These are phyloP conservation scores for Priceomyces medius DNA, from an alignment of 805 yeast species.

Conservation along the genomic window DNA sequence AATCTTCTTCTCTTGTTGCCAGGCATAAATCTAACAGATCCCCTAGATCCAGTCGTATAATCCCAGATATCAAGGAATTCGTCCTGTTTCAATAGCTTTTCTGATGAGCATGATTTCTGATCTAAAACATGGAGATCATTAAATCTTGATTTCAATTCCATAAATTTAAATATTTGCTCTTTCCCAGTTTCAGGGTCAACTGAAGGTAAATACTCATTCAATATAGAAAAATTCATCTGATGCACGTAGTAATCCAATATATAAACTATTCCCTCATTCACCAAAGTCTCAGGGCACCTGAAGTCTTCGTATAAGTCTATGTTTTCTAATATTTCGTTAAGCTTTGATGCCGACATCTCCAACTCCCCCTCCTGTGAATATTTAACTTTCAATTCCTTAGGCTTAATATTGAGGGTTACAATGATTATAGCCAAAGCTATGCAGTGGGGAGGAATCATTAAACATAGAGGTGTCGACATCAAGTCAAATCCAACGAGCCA, in stretches of 20 bases:
- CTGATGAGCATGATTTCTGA: conserved; percentile 26
- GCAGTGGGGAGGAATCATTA: conserved; percentile 73
- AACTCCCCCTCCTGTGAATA: conserved; percentile 17
- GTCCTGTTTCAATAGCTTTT: conserved; percentile 39
- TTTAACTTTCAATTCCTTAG: conserved; percentile 25
- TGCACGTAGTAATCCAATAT: conserved; percentile 62
- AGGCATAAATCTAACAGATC: conserved; percentile 52
- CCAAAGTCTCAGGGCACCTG: conserved; percentile 42
- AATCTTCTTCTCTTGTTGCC: conserved; percentile 49
- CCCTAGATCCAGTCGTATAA: conserved; percentile 35
- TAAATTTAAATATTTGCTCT: conserved; percentile 46
- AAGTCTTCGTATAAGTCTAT: conserved; percentile 36
- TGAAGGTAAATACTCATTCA: conserved; percentile 44
- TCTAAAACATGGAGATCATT: conserved; percentile 37
- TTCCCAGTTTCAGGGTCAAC: conserved; percentile 39
- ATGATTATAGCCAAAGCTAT: conserved; percentile 68
- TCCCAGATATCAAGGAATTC: conserved; percentile 48
- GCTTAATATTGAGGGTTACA: conserved; percentile 54
- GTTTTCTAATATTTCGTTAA: conserved; percentile 27
- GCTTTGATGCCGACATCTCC: conserved; percentile 6
- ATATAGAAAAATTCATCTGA: conserved; percentile 49
- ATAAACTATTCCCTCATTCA: conserved; percentile 54
- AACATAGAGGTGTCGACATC: conserved; percentile 62
- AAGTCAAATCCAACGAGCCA: conserved; percentile 81
- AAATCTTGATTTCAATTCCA: conserved; percentile 44